phyloP scores from a whole-genome alignment of 805 yeast species.

The Cyberlindnera maclurae region DNA sequence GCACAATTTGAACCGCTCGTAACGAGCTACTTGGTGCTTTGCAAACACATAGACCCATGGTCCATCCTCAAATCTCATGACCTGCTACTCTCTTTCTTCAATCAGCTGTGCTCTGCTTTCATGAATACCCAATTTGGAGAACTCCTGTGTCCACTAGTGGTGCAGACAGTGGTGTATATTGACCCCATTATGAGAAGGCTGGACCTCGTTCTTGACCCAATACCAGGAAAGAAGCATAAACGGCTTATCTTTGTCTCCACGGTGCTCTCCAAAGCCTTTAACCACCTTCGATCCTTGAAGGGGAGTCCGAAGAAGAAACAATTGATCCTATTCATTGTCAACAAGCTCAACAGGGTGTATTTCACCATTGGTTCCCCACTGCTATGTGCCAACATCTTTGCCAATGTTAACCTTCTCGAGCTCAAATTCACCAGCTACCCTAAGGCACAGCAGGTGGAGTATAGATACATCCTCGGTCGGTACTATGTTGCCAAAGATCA shows the following conservation, averaged over 20 bases:
- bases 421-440: conserved; percentile 36
- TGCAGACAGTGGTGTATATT: conserved; percentile 32
- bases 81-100: conserved; percentile 38
- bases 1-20: conserved; percentile 39
- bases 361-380: conserved; percentile 47
- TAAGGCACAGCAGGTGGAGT: conserved; percentile 40
- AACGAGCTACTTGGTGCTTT: conserved; percentile 34
- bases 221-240: conserved; percentile 37
- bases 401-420: conserved; percentile 46
- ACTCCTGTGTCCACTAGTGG: conserved; percentile 29
- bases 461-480: conserved; percentile 46
- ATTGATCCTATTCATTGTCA: conserved; percentile 42
- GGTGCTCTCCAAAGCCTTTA: conserved; percentile 21
- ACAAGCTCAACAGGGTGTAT: conserved; percentile 43
- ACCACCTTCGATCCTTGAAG: conserved; percentile 25
- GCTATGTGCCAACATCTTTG: conserved; percentile 53
- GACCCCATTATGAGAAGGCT: conserved; percentile 39
- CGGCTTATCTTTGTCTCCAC: conserved; percentile 22
- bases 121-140: conserved; percentile 35
- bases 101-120: conserved; percentile 42
- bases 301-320: conserved; percentile 33
- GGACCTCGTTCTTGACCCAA: conserved; percentile 35
- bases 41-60: conserved; percentile 49
- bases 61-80: conserved; percentile 50
- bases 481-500: conserved; percentile 48